phyloP scores from a whole-genome alignment of 345 rosid genomes.

The Gossypium bickii region DNA sequence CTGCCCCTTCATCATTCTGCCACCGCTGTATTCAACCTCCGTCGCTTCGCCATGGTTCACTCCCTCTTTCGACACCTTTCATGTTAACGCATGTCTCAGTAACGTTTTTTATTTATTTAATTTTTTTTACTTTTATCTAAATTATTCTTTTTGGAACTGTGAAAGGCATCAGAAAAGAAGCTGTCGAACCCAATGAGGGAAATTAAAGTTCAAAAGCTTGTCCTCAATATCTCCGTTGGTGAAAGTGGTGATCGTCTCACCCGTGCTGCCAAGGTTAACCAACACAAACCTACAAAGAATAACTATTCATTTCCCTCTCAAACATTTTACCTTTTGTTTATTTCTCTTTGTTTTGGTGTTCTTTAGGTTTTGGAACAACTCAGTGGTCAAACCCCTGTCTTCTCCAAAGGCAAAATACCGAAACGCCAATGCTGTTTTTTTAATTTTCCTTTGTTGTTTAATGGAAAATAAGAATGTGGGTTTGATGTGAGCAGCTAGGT shows the following conservation, averaged over 20 bases:
- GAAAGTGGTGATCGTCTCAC: slow-evolving; percentile 98
- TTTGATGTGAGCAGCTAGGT: slow-evolving; percentile 56
- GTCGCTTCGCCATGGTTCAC: slow-evolving; percentile 8
- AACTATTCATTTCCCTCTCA: not conserved
- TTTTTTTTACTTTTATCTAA: not conserved
- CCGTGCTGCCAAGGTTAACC: slow-evolving; percentile 81
- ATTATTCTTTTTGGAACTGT: not conserved
- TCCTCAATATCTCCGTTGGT: slow-evolving; percentile 96
- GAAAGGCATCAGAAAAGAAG: slow-evolving; percentile 92
- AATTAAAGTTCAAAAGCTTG: slow-evolving; percentile 91
- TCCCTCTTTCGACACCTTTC: not conserved
- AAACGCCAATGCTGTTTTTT: not conserved
- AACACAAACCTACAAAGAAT: not conserved
- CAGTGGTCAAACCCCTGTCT: slow-evolving; percentile 84
- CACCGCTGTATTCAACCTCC: slow-evolving; percentile 2
- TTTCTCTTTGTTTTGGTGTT: not conserved
- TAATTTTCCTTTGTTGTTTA: not conserved
- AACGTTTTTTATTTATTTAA: not conserved
- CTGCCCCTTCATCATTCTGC: not conserved
- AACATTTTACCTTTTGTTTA: not conserved
- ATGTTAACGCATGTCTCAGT: not conserved
- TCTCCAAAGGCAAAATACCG: slow-evolving; percentile 65
- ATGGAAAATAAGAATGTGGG: not conserved
- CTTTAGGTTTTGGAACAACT: slow-evolving; percentile 84
- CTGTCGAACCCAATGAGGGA: slow-evolving; percentile 95